Evolutionary conservation across 2,329 filamentous ascomycete genomes (phyloP).

Genomic region (Diplodia sapinea): DNA sequence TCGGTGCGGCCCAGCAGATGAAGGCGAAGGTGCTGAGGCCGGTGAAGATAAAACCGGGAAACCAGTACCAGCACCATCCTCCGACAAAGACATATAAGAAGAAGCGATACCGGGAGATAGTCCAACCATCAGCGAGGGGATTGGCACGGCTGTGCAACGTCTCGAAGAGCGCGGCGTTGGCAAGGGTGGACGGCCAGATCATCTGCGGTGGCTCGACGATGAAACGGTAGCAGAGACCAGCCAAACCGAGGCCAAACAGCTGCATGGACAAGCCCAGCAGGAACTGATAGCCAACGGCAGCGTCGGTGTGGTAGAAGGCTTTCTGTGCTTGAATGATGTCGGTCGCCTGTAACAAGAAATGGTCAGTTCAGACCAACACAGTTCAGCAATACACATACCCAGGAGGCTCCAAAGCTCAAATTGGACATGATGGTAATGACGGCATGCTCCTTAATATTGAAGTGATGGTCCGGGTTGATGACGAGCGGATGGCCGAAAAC

Average conservation of each 20-base stretch:
- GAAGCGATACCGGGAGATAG: slow-evolving; percentile 38
- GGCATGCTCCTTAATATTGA: slow-evolving; percentile 68
- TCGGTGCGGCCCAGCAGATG: slow-evolving; percentile 39
- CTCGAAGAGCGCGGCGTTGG: slow-evolving; percentile 38
- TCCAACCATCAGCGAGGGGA: slow-evolving; percentile 43
- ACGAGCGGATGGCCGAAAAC: slow-evolving; percentile 18
- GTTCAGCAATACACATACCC: slow-evolving; percentile 54
- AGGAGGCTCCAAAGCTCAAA: slow-evolving; percentile 51
- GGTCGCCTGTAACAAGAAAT: slow-evolving; percentile 1
- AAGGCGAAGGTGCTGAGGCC: slow-evolving; percentile 39
- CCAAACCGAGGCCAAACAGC: slow-evolving; percentile 54
- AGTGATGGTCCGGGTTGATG: slow-evolving; percentile 60
- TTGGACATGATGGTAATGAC: slow-evolving; percentile 70
- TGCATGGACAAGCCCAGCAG: slow-evolving; percentile 71
- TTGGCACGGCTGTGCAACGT: slow-evolving; percentile 41
- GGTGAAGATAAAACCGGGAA: slow-evolving; percentile 37
- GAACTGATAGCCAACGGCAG: slow-evolving; percentile 70
- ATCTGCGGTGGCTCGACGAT: slow-evolving; percentile 40
- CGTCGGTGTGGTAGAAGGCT: slow-evolving; percentile 74
- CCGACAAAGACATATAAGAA: slow-evolving; percentile 37
- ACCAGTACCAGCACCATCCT: slow-evolving; percentile 40
- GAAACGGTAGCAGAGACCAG: slow-evolving; percentile 36
- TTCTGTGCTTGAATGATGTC: slow-evolving; percentile 40
- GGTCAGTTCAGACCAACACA: neutral
- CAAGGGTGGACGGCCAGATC: slow-evolving; percentile 39